A percentile compares a stretch with the other conserved stretches of the same genome.
These are phyloP conservation scores for Cercospora brassicicola DNA, from an alignment of 2,329 filamentous ascomycete genomes.

Conservation along the genomic window DNA sequence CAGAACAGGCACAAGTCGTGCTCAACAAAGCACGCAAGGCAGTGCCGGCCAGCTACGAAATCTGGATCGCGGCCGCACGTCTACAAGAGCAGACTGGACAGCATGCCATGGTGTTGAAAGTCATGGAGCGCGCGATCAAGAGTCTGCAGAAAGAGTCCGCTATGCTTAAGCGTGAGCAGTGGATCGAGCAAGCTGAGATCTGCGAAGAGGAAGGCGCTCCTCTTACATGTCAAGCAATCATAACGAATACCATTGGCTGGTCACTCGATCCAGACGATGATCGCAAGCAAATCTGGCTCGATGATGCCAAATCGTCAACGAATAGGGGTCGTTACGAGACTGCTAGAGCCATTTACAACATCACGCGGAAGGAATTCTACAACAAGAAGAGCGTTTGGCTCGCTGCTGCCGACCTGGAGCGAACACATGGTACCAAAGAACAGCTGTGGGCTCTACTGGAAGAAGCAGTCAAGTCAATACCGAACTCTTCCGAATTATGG, in stretches of 20 bases:
- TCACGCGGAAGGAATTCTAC: conserved; percentile 83
- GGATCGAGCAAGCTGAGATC: conserved; percentile 91
- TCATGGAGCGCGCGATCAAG: conserved; percentile 92
- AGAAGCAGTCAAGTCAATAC: conserved; percentile 90
- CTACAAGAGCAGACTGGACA: conserved; percentile 88
- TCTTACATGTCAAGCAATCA: conserved; percentile 83
- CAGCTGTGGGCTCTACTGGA: conserved; percentile 82
- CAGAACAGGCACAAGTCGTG: conserved; percentile 90
- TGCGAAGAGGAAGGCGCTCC: conserved; percentile 90
- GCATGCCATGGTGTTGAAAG: conserved; percentile 70
- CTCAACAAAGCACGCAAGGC: conserved; percentile 94
- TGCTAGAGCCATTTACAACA: conserved; percentile 88
- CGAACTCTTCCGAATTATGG: conserved; percentile 88
- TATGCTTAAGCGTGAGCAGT: conserved; percentile 96
- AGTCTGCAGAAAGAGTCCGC: conserved; percentile 85
- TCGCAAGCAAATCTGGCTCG: conserved; percentile 91
- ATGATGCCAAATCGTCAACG: conserved; percentile 83
- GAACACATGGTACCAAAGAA: conserved; percentile 81
- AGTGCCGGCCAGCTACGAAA: conserved; percentile 86
- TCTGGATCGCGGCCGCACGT: conserved; percentile 93
- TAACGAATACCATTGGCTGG: conserved; percentile 90
- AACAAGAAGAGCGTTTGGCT: conserved; percentile 87
- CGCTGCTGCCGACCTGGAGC: conserved; percentile 85
- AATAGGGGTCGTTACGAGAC: conserved; percentile 82
- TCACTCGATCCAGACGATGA: conserved; percentile 94